These are phyloP conservation scores for Isoetes taiwanensis DNA, from an alignment of 75 land plant species.

Conservation along the genomic window DNA sequence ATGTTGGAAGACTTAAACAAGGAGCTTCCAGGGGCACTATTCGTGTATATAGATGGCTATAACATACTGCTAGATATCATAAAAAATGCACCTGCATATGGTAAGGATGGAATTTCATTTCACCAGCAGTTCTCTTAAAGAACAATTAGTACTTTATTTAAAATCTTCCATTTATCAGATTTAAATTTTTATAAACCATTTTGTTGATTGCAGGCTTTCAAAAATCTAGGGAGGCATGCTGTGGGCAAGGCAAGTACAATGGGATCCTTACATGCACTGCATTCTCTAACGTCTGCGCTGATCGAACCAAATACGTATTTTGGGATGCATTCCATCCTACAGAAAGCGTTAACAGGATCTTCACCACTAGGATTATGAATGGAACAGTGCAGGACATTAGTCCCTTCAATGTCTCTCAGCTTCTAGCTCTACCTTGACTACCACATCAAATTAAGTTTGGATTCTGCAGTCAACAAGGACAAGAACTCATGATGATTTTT, in stretches of 20 bases:
- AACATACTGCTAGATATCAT: slow-evolving; percentile 43
- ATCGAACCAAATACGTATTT: slow-evolving; percentile 31
- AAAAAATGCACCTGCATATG: slow-evolving; percentile 29
- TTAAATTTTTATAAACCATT: too few species aligned
- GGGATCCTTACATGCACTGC: slow-evolving; percentile 41
- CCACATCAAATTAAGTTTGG: too few species aligned
- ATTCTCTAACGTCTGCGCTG: slow-evolving; percentile 39
- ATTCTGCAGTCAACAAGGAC: too few species aligned
- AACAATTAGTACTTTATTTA: background rate
- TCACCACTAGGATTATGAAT: slow-evolving; percentile 25
- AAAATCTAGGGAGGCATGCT: slow-evolving; percentile 24
- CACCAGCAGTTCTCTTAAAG: background rate
- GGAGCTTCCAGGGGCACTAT: slow-evolving; percentile 47
- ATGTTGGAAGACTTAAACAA: slow-evolving; percentile 42
- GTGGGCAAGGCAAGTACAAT: slow-evolving; percentile 38
- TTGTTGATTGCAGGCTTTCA: slow-evolving; percentile 25
- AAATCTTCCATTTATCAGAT: background rate
- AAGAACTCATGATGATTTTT: too few species aligned
- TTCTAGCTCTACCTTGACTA: too few species aligned
- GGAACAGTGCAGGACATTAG: slow-evolving; percentile 28
- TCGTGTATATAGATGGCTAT: slow-evolving; percentile 36
- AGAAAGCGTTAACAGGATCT: slow-evolving; percentile 30
- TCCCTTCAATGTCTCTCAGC: slow-evolving; percentile 47
- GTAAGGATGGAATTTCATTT: slow-evolving; percentile 16
- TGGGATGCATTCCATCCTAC: slow-evolving; percentile 65